Percentiles rank a stretch among this genome's conserved stretches.
These are phyloP conservation scores for Apiospora aurea DNA, from an alignment of 2,329 filamentous ascomycete species.

Conservation along the genomic window DNA sequence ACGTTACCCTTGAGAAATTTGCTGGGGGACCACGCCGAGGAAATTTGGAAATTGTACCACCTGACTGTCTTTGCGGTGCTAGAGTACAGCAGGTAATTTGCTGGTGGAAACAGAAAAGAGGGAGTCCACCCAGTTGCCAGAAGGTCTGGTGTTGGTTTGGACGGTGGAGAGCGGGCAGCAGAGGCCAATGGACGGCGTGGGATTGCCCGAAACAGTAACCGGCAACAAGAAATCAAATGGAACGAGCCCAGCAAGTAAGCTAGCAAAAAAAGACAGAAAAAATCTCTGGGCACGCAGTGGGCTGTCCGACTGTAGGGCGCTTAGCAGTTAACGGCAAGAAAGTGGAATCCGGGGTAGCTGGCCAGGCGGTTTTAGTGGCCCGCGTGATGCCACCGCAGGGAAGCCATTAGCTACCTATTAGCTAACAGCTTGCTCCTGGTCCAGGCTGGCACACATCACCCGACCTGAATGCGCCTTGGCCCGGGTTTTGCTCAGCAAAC, in stretches of 20 bases:
- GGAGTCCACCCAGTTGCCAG: neutral
- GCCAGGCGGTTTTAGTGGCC: slow-evolving; percentile 14
- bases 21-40: neutral
- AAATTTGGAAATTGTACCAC: slow-evolving; percentile 9
- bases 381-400: slow-evolving; percentile 27
- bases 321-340: slow-evolving; percentile 31
- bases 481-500: slow-evolving; percentile 26
- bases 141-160: neutral
- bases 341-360: slow-evolving; percentile 29
- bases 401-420: slow-evolving; percentile 28
- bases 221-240: neutral
- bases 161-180: neutral
- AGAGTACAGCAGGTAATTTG: neutral
- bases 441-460: slow-evolving; percentile 19
- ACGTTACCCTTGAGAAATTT: slow-evolving; percentile 4
- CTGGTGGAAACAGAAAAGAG: slow-evolving; percentile 18
- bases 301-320: slow-evolving; percentile 26
- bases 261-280: slow-evolving; percentile 6
- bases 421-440: slow-evolving; percentile 22
- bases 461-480: slow-evolving; percentile 12
- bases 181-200: neutral
- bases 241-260: too few species aligned
- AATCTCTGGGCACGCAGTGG: slow-evolving; percentile 23
- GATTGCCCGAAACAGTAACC: slow-evolving; percentile 22
- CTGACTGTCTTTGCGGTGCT: neutral